These are phyloP conservation scores for Lentinula sp. DNA, from an alignment of 768 basidiomycete species.

Conservation along the genomic window DNA sequence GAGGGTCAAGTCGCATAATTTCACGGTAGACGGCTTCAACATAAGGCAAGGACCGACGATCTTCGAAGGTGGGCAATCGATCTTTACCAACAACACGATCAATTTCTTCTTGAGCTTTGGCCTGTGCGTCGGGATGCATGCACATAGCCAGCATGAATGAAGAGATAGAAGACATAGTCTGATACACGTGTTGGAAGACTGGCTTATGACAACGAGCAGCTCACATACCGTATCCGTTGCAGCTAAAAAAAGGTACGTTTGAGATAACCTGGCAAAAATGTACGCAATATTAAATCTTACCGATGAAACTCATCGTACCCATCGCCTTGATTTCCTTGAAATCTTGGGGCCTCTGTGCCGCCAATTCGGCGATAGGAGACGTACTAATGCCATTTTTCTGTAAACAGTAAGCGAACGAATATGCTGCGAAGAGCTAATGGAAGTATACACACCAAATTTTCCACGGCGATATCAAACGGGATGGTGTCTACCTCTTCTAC, in stretches of 20 bases:
- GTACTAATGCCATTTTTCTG: neutral
- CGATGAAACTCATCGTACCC: slow-evolving; percentile 3
- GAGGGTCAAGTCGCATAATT: slow-evolving; percentile 12
- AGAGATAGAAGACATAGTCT: slow-evolving; percentile 17
- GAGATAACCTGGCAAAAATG: neutral
- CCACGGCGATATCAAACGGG: neutral
- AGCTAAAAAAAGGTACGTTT: neutral
- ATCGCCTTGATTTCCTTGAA: slow-evolving; percentile 9
- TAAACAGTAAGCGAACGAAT: neutral
- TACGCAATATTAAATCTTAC: neutral
- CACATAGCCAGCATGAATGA: slow-evolving; percentile 23
- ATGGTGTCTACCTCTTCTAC: neutral
- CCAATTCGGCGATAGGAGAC: neutral
- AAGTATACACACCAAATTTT: neutral
- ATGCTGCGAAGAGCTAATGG: neutral
- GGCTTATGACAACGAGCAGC: neutral
- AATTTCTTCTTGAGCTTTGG: slow-evolving; percentile 22
- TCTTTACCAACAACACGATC: slow-evolving; percentile 20
- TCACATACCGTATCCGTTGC: neutral
- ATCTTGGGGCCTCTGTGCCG: slow-evolving; percentile 7
- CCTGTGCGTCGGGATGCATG: slow-evolving; percentile 17
- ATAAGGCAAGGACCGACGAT: slow-evolving; percentile 12
- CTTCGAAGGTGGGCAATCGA: slow-evolving; percentile 22
- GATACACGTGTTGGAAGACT: neutral
- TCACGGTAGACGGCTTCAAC: slow-evolving; percentile 12